Evolutionary conservation across 1,139 yeast species (phyloP).

Genomic region (Yamadazyma atlantica): DNA sequence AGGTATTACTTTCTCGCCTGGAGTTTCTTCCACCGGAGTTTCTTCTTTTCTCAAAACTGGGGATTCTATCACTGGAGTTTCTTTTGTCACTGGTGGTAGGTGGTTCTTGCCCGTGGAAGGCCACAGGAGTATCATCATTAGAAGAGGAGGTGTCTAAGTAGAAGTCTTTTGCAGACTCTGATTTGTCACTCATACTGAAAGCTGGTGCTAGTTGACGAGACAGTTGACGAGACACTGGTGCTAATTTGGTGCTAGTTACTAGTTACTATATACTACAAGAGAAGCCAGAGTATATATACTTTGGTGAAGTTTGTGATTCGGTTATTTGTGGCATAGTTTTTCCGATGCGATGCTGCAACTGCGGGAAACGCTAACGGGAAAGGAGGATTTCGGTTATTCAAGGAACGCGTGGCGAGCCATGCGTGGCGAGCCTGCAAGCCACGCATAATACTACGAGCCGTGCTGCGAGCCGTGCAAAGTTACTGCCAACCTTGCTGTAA

Average conservation of each 20-base stretch:
- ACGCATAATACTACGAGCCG: no score
- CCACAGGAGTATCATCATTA: conserved; percentile 7
- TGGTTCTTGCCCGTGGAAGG: conserved; percentile 14
- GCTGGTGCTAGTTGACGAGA: no score
- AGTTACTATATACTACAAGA: no score
- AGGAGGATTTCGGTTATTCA: conserved; percentile 6
- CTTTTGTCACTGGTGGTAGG: conserved; percentile 1
- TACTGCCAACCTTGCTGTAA: no score
- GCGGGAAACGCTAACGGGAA: background rate
- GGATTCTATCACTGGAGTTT: background rate
- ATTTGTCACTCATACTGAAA: background rate
- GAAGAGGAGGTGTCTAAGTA: conserved; percentile 7
- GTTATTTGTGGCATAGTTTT: conserved; percentile 2
- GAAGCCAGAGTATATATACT: no score
- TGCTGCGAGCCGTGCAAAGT: no score
- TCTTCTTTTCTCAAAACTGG: no score
- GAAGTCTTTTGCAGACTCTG: conserved; percentile 2
- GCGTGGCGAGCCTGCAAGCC: background rate
- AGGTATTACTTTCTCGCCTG: conserved; percentile 15
- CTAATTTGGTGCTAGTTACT: no score
- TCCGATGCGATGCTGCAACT: background rate
- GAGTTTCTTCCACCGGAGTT: conserved; percentile 9
- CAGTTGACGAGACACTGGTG: no score
- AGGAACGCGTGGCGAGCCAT: background rate
- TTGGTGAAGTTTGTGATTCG: conserved; percentile 1